These are phyloP conservation scores for Novymonas esmeraldas DNA, from an alignment of 208 protist genomes.

Conservation along the genomic window DNA sequence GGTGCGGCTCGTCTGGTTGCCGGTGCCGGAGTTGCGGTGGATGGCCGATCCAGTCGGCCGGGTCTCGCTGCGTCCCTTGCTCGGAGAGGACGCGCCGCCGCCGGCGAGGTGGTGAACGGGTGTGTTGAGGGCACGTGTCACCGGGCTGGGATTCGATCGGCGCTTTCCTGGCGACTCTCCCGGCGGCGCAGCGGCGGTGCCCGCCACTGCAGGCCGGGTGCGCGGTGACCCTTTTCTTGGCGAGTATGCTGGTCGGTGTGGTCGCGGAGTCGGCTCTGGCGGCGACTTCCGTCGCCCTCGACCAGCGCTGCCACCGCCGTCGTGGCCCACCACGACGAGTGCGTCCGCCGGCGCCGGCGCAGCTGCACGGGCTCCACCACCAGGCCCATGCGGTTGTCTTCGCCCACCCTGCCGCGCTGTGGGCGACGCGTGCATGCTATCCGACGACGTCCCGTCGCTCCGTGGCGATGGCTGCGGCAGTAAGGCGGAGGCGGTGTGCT, in stretches of 20 bases:
- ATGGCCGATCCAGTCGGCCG: constrained; percentile 14
- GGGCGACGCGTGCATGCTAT: neutral
- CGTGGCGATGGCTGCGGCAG: constrained; percentile 16
- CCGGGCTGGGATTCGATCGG: neutral
- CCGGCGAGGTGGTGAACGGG: neutral
- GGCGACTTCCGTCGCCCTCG: constrained; percentile 11
- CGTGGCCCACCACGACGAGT: neutral
- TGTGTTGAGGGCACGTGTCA: constrained; percentile 11
- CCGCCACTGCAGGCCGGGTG: neutral
- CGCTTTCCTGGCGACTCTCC: neutral
- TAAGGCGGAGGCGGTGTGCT: neutral
- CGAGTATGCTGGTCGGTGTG: constrained; percentile 12
- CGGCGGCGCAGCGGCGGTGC: neutral
- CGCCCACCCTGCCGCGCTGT: neutral
- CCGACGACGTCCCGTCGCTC: constrained; percentile 8
- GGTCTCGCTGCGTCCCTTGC: constrained; percentile 9
- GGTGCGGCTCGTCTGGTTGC: constrained; percentile 23
- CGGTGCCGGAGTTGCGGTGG: constrained; percentile 5
- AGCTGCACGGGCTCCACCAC: neutral
- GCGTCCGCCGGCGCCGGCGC: neutral
- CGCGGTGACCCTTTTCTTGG: constrained; percentile 17
- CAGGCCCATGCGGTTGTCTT: neutral
- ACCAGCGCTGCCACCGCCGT: constrained; percentile 10
- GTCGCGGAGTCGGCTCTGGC: constrained; percentile 2
- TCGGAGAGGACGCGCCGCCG: constrained; percentile 4